Percentiles rank a stretch among this genome's conserved stretches.
Evolutionary conservation across 2,329 filamentous ascomycete species (phyloP).

Genomic region (Aspergillus latus): DNA sequence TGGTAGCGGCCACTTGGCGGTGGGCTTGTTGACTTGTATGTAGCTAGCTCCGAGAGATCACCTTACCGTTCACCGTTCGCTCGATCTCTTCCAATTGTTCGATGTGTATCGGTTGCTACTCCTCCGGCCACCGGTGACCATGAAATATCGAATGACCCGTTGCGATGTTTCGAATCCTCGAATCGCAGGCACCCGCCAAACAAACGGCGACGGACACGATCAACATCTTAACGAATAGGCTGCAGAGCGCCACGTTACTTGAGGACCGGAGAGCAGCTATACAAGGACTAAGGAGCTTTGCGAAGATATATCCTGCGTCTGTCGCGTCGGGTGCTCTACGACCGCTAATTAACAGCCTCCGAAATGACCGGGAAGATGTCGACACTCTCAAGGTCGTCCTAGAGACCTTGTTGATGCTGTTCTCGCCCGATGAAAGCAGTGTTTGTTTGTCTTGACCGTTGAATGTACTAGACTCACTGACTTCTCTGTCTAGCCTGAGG

Average conservation of each 20-base stretch:
- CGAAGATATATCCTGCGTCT: conserved; percentile 92
- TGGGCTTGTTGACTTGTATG: conserved; percentile 9
- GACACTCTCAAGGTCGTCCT: conserved; percentile 94
- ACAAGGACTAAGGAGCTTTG: conserved; percentile 88
- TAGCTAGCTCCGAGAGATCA: conserved; percentile 18
- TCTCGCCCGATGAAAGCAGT: conserved; percentile 66
- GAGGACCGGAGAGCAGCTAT: conserved; percentile 95
- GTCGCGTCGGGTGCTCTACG: conserved; percentile 91
- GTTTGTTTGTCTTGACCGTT: conserved; percentile 41
- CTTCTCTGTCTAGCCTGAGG: conserved; percentile 66
- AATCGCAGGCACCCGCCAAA: conserved; percentile 79
- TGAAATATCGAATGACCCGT: conserved; percentile 37
- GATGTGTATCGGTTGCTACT: conserved; percentile 31
- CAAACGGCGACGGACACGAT: conserved; percentile 97
- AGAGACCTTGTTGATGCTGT: conserved; percentile 93
- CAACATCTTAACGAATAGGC: conserved; percentile 78
- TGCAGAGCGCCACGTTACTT: conserved; percentile 84
- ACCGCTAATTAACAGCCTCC: conserved; percentile 79
- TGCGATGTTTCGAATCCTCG: conserved; percentile 59
- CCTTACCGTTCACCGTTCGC: conserved; percentile 16
- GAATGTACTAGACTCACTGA: conserved; percentile 22
- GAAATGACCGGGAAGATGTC: conserved; percentile 87
- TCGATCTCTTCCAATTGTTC: conserved; percentile 22
- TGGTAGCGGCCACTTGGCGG: conserved; percentile 24
- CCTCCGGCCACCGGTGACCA: conserved; percentile 39